Conservation (phyloP, 768 basidiomycete genomes). For the Mycena latifolia region DNA sequence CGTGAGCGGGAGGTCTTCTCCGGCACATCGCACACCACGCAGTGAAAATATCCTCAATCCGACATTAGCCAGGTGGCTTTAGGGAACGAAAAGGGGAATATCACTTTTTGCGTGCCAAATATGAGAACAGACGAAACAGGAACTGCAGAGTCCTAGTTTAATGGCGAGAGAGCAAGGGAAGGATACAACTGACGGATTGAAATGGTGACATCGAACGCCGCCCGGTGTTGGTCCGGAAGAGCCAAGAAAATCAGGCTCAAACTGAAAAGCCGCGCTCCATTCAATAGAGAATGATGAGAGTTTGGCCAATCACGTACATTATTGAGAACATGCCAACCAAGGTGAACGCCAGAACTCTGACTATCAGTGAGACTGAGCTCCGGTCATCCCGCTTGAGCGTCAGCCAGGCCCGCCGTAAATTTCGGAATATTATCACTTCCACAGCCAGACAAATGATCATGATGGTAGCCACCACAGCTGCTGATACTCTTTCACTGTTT, state of each 20-base stretch:
- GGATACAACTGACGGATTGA: conserved; percentile 21
- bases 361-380: conserved; percentile 16
- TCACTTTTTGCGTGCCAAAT: conserved; percentile 34
- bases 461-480: conserved; percentile 16
- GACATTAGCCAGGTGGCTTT: not conserved
- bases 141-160: conserved; percentile 5
- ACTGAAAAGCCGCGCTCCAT: not conserved
- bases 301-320: conserved; percentile 16
- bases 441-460: conserved; percentile 24
- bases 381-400: conserved; percentile 28
- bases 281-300: too few species aligned
- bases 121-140: conserved; percentile 33
- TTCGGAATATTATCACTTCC: conserved; percentile 29
- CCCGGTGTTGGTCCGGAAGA: conserved; percentile 8
- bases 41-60: conserved; percentile 28
- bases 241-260: conserved; percentile 27
- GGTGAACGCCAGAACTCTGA: conserved; percentile 35
- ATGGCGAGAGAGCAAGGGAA: not conserved
- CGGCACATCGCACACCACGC: conserved; percentile 21
- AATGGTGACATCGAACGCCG: conserved; percentile 31
- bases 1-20: conserved; percentile 15
- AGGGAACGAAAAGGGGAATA: too few species aligned
- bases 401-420: conserved; percentile 29
- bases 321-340: conserved; percentile 35
- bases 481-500: conserved; percentile 20